A percentile compares a stretch with the other conserved stretches of the same genome.
Evolutionary conservation across 2,329 filamentous ascomycete genomes (phyloP).

Genomic region (Chaetomiaceae sp.): DNA sequence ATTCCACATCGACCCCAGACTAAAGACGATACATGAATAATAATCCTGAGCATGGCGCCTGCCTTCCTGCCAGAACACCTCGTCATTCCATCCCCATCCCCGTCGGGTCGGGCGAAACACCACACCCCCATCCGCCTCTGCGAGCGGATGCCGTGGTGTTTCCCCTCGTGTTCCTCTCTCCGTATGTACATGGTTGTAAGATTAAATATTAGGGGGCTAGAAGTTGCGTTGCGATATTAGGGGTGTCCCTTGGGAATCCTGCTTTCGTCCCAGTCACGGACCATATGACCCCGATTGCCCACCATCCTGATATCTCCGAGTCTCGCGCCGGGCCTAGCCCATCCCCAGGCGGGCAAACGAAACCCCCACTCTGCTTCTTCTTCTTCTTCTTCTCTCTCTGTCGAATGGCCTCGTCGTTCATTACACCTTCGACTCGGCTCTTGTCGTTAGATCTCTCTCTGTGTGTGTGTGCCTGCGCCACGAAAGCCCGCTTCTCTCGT

Average conservation of each 20-base stretch:
- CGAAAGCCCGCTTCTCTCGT: constrained; percentile 5
- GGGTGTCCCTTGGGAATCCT: constrained; percentile 3
- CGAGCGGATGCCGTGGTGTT: constrained; percentile 6
- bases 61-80: background rate
- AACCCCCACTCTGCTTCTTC: background rate
- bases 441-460: constrained; percentile 1
- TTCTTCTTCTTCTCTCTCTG: background rate
- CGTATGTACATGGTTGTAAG: constrained; percentile 29
- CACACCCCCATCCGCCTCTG: constrained; percentile 8
- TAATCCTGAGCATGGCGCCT: background rate
- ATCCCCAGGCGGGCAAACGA: background rate
- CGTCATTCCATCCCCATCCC: background rate
- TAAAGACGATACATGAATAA: constrained; percentile 1
- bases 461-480: constrained; percentile 5
- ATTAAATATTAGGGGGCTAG: constrained; percentile 32
- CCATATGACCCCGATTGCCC: background rate
- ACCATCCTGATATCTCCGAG: background rate
- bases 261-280: constrained; percentile 9
- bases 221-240: constrained; percentile 19
- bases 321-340: constrained; percentile 9
- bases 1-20: constrained; percentile 2
- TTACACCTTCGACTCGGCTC: background rate
- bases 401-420: background rate
- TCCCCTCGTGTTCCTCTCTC: constrained; percentile 1
- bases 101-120: background rate